Evolutionary conservation across 208 protist species (phyloP).

Genomic region (Leptomonas pyrrhocoris): DNA sequence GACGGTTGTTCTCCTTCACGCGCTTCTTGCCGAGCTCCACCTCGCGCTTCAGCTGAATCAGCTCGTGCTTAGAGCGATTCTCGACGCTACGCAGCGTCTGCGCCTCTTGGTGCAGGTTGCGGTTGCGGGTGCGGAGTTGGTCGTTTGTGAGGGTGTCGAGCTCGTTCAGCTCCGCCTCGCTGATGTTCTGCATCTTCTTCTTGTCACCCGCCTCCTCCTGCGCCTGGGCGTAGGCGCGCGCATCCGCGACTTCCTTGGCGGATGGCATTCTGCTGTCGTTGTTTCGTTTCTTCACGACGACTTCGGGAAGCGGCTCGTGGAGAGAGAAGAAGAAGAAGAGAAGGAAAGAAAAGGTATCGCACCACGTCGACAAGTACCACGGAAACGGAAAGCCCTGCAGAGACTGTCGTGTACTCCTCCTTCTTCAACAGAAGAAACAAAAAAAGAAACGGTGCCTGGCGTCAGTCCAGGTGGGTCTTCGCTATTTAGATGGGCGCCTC

Average conservation of each 20-base stretch:
- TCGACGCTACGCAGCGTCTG: conserved; percentile 69
- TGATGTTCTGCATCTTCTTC: conserved; percentile 35
- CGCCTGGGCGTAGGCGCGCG: conserved; percentile 32
- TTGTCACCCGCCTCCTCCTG: conserved; percentile 32
- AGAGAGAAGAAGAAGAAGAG: conserved; percentile 7
- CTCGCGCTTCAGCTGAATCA: conserved; percentile 58
- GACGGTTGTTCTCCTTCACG: conserved; percentile 82
- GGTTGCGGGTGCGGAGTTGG: conserved; percentile 62
- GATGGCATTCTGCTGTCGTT: conserved; percentile 24
- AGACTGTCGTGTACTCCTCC: not conserved
- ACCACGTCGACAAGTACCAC: no score
- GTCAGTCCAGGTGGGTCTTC: no score
- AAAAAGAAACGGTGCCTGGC: not conserved
- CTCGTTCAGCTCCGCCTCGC: conserved; percentile 64
- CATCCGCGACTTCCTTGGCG: conserved; percentile 31
- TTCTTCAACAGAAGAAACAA: conserved; percentile 1
- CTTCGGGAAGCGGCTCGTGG: not conserved
- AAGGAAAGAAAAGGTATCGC: not conserved
- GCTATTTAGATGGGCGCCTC: no score
- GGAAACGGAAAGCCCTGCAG: no score
- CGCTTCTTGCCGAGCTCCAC: conserved; percentile 73
- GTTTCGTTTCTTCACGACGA: not conserved
- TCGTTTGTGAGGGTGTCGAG: conserved; percentile 79
- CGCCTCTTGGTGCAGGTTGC: conserved; percentile 70
- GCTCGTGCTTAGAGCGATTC: conserved; percentile 54